Conservation (phyloP, 2,329 filamentous ascomycete species). For the Rutstroemia sp. region DNA sequence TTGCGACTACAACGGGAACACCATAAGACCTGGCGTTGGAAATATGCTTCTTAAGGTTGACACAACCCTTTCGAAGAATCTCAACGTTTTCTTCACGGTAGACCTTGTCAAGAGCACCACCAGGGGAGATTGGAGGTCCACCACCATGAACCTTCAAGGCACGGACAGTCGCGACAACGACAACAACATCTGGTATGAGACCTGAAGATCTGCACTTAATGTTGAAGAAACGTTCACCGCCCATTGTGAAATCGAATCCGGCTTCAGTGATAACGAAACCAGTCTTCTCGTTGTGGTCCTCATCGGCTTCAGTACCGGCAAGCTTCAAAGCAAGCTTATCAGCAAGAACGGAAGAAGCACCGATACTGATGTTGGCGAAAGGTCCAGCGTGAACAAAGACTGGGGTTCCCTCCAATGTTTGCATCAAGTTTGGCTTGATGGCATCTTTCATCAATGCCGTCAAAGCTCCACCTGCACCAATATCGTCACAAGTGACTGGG, state of each 20-base stretch:
- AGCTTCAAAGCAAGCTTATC: constrained; percentile 96
- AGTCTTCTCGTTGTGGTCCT: constrained; percentile 72
- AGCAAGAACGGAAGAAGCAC: constrained; percentile 89
- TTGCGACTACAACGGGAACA: constrained; percentile 88
- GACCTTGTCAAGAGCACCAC: constrained; percentile 74
- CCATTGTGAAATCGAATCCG: constrained; percentile 99
- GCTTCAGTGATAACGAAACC: constrained; percentile 96
- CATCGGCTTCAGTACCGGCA: constrained; percentile 85
- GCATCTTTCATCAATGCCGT: constrained; percentile 96
- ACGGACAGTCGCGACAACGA: constrained; percentile 91
- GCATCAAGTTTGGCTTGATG: constrained; percentile 98
- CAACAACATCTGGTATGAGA: constrained; percentile 84
- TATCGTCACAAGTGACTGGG: constrained; percentile 90
- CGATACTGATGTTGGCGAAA: constrained; percentile 97
- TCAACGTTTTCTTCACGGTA: constrained; percentile 94
- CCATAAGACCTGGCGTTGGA: constrained; percentile 83
- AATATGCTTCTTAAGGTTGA: constrained; percentile 95
- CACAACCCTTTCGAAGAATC: constrained; percentile 78
- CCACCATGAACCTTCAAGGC: constrained; percentile 96
- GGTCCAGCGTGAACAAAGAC: constrained; percentile 97
- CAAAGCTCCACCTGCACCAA: constrained; percentile 85
- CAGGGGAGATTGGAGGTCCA: constrained; percentile 86
- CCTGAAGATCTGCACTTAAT: constrained; percentile 98
- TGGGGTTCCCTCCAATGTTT: constrained; percentile 92
- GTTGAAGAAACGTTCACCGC: constrained; percentile 98